Evolutionary conservation across 164 flowering plant species (phyloP), one percentile per base, ranked within the genome.

Genomic region (Berberis vulgaris): DNA sequence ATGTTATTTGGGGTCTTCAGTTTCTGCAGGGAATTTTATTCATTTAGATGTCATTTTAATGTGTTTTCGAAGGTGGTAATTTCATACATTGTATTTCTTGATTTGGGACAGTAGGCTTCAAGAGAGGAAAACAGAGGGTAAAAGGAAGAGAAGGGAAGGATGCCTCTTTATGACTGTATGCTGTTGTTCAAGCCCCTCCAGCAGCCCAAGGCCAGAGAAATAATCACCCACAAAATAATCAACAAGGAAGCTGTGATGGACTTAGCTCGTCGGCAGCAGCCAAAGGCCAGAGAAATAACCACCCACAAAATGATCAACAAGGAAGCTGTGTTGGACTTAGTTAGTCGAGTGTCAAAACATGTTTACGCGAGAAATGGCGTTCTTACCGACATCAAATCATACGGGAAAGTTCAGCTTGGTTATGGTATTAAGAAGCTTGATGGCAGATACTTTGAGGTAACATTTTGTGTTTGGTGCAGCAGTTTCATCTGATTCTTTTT

Each of bases 151-250:
- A 26, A 26, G 26, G 11, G 5, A 7, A 57, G 76, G 54, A 93
- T 93, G 98, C 97, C 97, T 40, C 87, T 90, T n/a, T 93, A 93
- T 65, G 98, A 90, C 69, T 86, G 94, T 76, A 79, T 93, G 94
- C 79, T 93, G 59, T 71, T 90, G 72, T 38, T 86, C 72, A 94
- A 94, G 64, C 97, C 95, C 63, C 80, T 78, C 60, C 26, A 26
- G 26, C 26, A 26, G 26, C 26, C 26, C 26, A 26, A 26, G 26
- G 26, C 26, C 26, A 26, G 0, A 26, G 26, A 26, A 26, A 26
- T 26, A 26, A 26, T 26, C 26, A 26, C 26, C 26, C 26, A 26
- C 26, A 26, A 26, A 26, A 26, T 26, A 0, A 26, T 26, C 26
- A 26, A 26, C 26, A 26, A 26, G 26, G 26, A 26, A 26, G 26